Evolutionary conservation across 805 yeast genomes (phyloP).

Genomic region (Sugiyamaella chiloensis): DNA sequence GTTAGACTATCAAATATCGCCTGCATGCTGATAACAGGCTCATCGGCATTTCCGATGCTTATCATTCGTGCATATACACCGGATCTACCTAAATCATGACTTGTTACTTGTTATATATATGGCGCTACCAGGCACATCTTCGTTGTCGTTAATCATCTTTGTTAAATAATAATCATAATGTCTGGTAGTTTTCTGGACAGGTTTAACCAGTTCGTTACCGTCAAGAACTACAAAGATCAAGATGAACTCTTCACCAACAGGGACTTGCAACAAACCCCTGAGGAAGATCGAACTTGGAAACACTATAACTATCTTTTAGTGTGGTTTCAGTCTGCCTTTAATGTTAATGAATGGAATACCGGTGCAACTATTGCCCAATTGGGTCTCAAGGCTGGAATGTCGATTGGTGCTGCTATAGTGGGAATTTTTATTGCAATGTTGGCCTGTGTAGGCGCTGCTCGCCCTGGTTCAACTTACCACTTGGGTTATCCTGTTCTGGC

Average conservation of each 20-base stretch:
- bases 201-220: slow-evolving; percentile 5
- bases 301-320: slow-evolving; percentile 12
- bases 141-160: no score
- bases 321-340: slow-evolving; percentile 26
- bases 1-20: not conserved
- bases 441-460: slow-evolving; percentile 15
- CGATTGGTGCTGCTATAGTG: slow-evolving; percentile 14
- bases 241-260: slow-evolving; percentile 8
- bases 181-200: slow-evolving; percentile 28
- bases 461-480: slow-evolving; percentile 22
- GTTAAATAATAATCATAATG: not conserved
- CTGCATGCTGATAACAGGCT: not conserved
- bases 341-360: slow-evolving; percentile 33
- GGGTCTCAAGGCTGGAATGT: slow-evolving; percentile 14
- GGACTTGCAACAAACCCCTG: slow-evolving; percentile 11
- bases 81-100: not conserved
- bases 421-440: slow-evolving; percentile 11
- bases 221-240: slow-evolving; percentile 6
- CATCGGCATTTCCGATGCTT: slow-evolving; percentile 6
- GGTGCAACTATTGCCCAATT: slow-evolving; percentile 21
- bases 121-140: no score
- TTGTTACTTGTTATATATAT: no score
- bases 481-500: slow-evolving; percentile 25
- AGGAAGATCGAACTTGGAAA: slow-evolving; percentile 12
- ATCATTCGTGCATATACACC: not conserved